Base-by-base conservation (phyloP, 1,284 basidiomycete genomes). In the Macrocystidia cucumis region DNA sequence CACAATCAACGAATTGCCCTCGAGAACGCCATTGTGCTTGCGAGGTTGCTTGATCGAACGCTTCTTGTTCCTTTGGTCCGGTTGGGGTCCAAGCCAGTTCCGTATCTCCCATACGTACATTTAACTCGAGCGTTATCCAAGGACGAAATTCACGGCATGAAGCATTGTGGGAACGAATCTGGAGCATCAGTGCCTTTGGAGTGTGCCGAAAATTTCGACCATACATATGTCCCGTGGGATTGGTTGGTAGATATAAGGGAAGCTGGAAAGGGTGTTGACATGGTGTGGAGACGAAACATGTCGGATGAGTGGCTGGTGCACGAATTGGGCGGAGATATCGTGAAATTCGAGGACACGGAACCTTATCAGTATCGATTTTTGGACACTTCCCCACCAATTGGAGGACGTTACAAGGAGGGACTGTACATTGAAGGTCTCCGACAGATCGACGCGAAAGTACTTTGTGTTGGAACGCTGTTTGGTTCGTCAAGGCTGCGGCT, bases 1-100 rank as follows among this genome's bases (percentile, higher is more conserved):
- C 83, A 89, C 56, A 90, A 89, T 53, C 85, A 90, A 58, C 76
- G 85, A 23, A 86, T 91, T 42, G 78, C 82, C 17, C 67, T 90
- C 41, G 82, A 89, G 55, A 90, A 90, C 46, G 84, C 83, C 8
- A 67, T 89, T 20, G 65, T 78, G 9, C 67, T 89, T 35, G 68
- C 85, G 5, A 63, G 60, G 43, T 52, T 83, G 19, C 66, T 87
- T 35, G 80, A 83, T 54, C 79, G 84, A 37, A 89, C 82, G 7
- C 62, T 89, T 23, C 67, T 89, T 41, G 57, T 87, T 20, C 84
- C 87, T 13, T 78, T 80, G 8, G 63, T 79, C 16, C 74, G 78
- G 34, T 69, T 88, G 3, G 82, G 83, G 21, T 55, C 46, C 32
- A 71, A 65, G 47, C 69, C 79, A 2, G 62, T 86, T 21, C 72